Percentiles rank a stretch among this genome's conserved stretches.
These are phyloP conservation scores for Fusarium tricinctum DNA, from an alignment of 2,329 filamentous ascomycete genomes.

Conservation along the genomic window DNA sequence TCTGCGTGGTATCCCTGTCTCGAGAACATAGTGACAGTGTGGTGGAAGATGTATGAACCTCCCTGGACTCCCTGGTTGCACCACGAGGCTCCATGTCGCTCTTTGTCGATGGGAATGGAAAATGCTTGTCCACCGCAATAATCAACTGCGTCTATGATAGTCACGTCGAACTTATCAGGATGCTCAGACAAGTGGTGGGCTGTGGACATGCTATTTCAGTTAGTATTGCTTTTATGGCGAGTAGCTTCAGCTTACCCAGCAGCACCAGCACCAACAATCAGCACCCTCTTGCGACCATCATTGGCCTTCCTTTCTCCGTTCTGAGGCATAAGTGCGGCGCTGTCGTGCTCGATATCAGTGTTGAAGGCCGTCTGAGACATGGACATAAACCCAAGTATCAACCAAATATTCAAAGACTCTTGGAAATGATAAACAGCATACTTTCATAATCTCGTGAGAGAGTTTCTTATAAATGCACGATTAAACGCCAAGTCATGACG, in stretches of 20 bases:
- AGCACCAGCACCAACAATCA: slow-evolving; percentile 34
- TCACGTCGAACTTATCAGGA: slow-evolving; percentile 33
- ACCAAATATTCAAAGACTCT: not conserved
- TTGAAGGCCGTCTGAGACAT: slow-evolving; percentile 12
- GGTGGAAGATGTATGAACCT: slow-evolving; percentile 38
- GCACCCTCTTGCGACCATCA: slow-evolving; percentile 23
- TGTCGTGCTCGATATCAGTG: slow-evolving; percentile 30
- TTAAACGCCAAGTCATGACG: slow-evolving; percentile 31
- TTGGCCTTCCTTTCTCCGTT: slow-evolving; percentile 20
- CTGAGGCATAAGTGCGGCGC: slow-evolving; percentile 32
- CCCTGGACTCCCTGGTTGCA: slow-evolving; percentile 35
- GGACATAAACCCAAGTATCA: not conserved
- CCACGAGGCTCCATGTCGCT: slow-evolving; percentile 36
- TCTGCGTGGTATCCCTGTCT: slow-evolving; percentile 32
- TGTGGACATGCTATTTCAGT: slow-evolving; percentile 26
- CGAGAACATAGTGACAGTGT: slow-evolving; percentile 38
- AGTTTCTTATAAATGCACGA: not conserved
- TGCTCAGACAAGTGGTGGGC: slow-evolving; percentile 30
- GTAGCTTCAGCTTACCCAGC: slow-evolving; percentile 17
- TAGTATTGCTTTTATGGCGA: rapidly evolving
- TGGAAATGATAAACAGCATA: not conserved
- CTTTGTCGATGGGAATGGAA: slow-evolving; percentile 37
- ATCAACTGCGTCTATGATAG: slow-evolving; percentile 32
- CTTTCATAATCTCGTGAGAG: not conserved
- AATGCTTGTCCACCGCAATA: slow-evolving; percentile 38